phyloP scores from a whole-genome alignment of 345 rosid genomes.

The Acer campestre region DNA sequence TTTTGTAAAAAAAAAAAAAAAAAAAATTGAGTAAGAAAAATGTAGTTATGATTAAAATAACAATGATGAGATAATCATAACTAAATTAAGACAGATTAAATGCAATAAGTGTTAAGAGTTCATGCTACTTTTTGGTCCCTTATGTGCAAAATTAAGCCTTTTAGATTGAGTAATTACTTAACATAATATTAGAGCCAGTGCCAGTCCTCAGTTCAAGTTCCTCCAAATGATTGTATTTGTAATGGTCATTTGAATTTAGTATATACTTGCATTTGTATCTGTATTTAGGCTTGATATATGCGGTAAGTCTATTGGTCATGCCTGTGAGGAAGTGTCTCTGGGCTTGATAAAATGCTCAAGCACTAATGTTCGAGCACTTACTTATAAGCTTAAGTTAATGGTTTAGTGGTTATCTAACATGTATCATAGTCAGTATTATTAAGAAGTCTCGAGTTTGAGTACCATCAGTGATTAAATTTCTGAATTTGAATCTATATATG shows the following conservation, averaged over 20 bases:
- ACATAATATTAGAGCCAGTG: neutral
- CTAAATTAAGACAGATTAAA: neutral
- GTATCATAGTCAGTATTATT: neutral
- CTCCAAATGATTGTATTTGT: neutral
- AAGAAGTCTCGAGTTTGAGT: neutral
- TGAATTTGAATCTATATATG: no score
- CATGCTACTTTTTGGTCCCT: neutral
- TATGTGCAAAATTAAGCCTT: neutral
- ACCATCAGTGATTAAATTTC: neutral
- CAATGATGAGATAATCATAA: neutral
- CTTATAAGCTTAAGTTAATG: neutral
- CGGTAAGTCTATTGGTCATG: neutral
- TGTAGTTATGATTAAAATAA: neutral
- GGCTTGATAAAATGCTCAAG: neutral
- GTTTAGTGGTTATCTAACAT: neutral
- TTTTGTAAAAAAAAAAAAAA: neutral
- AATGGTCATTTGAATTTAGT: neutral
- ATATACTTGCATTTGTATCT: neutral
- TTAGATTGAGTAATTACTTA: neutral
- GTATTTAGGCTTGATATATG: neutral
- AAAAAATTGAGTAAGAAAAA: neutral
- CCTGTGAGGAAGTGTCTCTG: neutral
- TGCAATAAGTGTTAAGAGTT: neutral
- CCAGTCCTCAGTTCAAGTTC: neutral
- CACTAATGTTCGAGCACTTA: neutral